These are phyloP conservation scores for Candida pseudoglaebosa DNA, from an alignment of 805 yeast genomes.

Conservation along the genomic window DNA sequence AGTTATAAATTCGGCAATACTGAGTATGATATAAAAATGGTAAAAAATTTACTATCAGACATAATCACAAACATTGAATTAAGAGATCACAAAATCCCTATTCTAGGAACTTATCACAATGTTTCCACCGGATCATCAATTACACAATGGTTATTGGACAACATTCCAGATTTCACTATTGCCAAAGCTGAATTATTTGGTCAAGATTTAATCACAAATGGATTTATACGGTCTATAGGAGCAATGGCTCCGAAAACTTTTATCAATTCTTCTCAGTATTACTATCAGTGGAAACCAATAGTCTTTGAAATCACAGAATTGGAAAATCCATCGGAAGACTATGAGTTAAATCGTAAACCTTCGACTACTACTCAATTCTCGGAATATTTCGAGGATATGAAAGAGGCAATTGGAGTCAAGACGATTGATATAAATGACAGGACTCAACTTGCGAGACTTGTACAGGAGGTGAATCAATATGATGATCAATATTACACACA, in stretches of 20 bases:
- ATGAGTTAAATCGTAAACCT: conserved; percentile 3
- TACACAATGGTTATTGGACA: conserved; percentile 53
- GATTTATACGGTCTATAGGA: conserved; percentile 64
- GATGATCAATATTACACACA: conserved; percentile 52
- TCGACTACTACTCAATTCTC: conserved; percentile 14
- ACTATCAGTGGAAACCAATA: conserved; percentile 76
- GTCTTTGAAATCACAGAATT: conserved; percentile 50
- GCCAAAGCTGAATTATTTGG: conserved; percentile 70
- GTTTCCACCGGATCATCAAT: conserved; percentile 60
- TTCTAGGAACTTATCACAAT: conserved; percentile 63
- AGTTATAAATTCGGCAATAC: conserved; percentile 30
- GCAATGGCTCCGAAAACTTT: conserved; percentile 49
- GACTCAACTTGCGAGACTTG: conserved; percentile 47
- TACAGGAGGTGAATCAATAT: conserved; percentile 53
- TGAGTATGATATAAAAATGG: conserved; percentile 23
- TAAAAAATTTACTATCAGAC: conserved; percentile 33
- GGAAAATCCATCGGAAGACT: conserved; percentile 10
- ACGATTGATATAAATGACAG: conserved; percentile 46
- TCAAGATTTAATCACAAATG: conserved; percentile 60
- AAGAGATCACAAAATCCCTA: conserved; percentile 54
- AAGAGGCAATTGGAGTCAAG: conserved; percentile 42
- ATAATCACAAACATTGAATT: conserved; percentile 44
- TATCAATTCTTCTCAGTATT: conserved; percentile 69
- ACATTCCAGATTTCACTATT: conserved; percentile 41
- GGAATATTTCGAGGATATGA: conserved; percentile 40